A percentile compares a stretch with the other conserved stretches of the same genome.
Conservation (phyloP, 129 eudicot genomes). For the Escallonia rubra region DNA sequence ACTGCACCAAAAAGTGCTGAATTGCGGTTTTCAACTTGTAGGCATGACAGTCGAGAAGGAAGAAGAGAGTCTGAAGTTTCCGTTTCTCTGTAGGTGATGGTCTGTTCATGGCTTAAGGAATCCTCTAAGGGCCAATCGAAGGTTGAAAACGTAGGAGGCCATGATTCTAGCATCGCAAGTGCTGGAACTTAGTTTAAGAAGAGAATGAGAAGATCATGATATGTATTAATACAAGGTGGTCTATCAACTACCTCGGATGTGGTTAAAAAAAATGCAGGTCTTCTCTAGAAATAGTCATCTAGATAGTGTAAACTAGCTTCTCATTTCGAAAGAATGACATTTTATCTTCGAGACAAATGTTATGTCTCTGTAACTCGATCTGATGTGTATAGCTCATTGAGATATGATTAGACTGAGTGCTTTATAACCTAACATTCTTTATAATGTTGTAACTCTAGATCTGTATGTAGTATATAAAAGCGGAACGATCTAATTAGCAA, state of each 20-base stretch:
- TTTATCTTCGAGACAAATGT: no score
- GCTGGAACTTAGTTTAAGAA: not conserved
- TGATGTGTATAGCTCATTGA: no score
- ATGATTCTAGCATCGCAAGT: constrained; percentile 26
- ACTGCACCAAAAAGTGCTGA: not conserved
- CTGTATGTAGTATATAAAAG: no score
- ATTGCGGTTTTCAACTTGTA: not conserved
- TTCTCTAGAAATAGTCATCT: not conserved
- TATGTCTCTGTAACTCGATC: no score
- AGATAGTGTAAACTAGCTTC: not conserved
- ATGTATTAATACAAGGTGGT: not conserved
- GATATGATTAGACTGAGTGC: no score
- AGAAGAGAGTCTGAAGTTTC: constrained; percentile 15
- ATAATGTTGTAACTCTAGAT: no score
- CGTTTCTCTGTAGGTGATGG: constrained; percentile 1
- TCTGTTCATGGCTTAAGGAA: constrained; percentile 10
- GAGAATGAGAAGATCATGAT: not conserved
- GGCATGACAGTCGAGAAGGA: constrained; percentile 9
- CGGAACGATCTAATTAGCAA: no score
- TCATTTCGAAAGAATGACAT: not conserved
- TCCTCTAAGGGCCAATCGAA: constrained; percentile 28
- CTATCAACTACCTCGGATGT: not conserved
- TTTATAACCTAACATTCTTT: no score
- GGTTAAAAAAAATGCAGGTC: not conserved
- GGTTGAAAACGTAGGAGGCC: constrained; percentile 18